Evolutionary conservation across 1,284 basidiomycete species (phyloP), one percentile per base, ranked within the genome.

Genomic region (Exobasidium cylindrosporum): DNA sequence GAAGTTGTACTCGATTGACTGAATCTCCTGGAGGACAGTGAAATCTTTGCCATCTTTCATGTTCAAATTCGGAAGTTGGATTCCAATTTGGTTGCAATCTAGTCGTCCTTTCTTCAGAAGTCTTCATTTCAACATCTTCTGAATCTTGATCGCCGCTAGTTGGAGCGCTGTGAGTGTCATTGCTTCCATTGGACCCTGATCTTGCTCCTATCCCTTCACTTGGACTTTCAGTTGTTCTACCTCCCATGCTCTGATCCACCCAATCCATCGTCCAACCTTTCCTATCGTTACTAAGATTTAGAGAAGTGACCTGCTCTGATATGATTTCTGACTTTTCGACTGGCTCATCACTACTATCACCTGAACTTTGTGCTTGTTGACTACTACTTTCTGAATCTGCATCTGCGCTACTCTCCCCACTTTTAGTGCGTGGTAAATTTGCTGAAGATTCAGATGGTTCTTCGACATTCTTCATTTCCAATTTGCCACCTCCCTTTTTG

Each of bases 31-130:
- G 59, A 11, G 67, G 70, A 7, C 65, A 61, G 44, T 74, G 73
- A 43, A 73, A 67, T 24, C 61, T 53, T 30, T 69, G 67, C 73
- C 73, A 74, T 14, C 69, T 55, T n/a, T 47, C 45, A 52, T 74
- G 69, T 29, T 74, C 71, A 54, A 63, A 65, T 24, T 7, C 17
- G 10, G 35, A 40, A 10, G 35, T 40, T 7, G 35, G 35, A 40
- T 40, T 17, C 35, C 35, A 40, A 24, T 50, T 4, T 23, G 17
- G 21, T 26, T 14, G 13, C n/a, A 13, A 14, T 24, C 14, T 13
- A 24, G 4, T 13, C n/a, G 17, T 24, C 14, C n/a, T 13, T 4
- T 24, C 2, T 50, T 14, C 4, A 24, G 2, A 2, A 13, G 13
- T 28, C 14, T 50, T 24, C 21, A 21, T 28, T 50, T 28, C 47